A percentile compares a stretch with the other conserved stretches of the same genome.
Conservation (phyloP, 129 eudicot genomes). For the Flaveria robusta region DNA sequence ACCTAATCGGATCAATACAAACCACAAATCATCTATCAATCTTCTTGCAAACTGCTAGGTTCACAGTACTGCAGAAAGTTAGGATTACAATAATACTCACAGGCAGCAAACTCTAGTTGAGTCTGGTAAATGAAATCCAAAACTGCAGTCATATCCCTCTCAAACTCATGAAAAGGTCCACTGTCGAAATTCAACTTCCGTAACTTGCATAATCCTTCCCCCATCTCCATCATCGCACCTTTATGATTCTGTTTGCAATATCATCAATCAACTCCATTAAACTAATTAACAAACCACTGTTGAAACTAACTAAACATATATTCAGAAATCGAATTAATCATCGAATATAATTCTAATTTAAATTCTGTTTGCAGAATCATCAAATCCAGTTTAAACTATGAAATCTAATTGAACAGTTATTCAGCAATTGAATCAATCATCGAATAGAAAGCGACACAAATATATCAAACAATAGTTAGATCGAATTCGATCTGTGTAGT, state of each 20-base stretch:
- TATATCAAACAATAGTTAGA: too few relatives aligned
- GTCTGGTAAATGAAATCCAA: constrained; percentile 84
- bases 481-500: too few relatives aligned
- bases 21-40: background rate
- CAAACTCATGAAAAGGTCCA: constrained; percentile 79
- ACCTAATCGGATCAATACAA: constrained; percentile 41
- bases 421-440: too few relatives aligned
- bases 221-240: constrained; percentile 98
- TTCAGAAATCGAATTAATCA: background rate
- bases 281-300: background rate
- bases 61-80: background rate
- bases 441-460: too few relatives aligned
- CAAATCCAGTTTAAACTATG: too few relatives aligned
- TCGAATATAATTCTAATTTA: background rate
- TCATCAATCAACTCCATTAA: background rate
- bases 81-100: constrained; percentile 43
- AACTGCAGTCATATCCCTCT: constrained; percentile 70
- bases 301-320: background rate
- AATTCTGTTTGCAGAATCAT: too few relatives aligned
- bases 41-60: background rate
- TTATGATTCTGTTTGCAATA: constrained; percentile 57
- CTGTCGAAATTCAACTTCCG: constrained; percentile 67
- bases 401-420: too few relatives aligned
- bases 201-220: constrained; percentile 87
- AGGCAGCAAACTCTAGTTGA: constrained; percentile 91